Conservation (phyloP, 129 eudicot species). For the Heracleum sosnowskyi region DNA sequence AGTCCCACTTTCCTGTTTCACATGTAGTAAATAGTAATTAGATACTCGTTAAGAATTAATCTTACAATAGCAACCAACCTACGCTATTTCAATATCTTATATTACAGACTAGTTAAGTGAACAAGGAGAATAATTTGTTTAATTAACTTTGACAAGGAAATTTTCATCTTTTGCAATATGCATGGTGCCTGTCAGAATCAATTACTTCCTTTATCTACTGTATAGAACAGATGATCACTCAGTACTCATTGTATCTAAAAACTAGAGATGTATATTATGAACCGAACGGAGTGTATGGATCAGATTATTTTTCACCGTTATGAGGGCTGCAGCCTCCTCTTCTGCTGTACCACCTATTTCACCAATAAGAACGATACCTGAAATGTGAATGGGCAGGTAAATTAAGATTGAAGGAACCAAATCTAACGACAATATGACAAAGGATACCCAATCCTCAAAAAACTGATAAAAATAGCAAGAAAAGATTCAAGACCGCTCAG, state of each 20-base stretch:
- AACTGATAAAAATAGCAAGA: background rate
- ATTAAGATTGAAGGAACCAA: background rate
- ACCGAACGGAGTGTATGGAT: background rate
- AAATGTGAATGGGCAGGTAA: slow-evolving; percentile 12
- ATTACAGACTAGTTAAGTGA: background rate
- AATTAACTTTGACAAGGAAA: background rate
- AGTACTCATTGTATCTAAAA: background rate
- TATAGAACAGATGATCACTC: background rate
- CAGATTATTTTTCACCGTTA: slow-evolving; percentile 49
- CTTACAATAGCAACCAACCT: background rate
- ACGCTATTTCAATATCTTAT: background rate
- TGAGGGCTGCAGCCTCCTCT: slow-evolving; percentile 99
- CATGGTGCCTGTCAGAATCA: background rate
- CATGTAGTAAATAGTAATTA: slow-evolving; percentile 6
- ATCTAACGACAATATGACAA: background rate
- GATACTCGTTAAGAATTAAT: background rate
- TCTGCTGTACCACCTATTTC: slow-evolving; percentile 99
- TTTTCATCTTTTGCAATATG: background rate
- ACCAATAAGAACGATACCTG: slow-evolving; percentile 94
- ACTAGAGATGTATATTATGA: background rate
- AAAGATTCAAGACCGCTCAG: background rate
- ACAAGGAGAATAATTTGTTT: background rate
- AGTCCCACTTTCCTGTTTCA: slow-evolving; percentile 90
- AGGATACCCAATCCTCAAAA: background rate
- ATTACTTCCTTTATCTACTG: background rate